These are phyloP conservation scores for Wickerhamomyces subpelliculosus DNA, from an alignment of 805 yeast species.

Conservation along the genomic window DNA sequence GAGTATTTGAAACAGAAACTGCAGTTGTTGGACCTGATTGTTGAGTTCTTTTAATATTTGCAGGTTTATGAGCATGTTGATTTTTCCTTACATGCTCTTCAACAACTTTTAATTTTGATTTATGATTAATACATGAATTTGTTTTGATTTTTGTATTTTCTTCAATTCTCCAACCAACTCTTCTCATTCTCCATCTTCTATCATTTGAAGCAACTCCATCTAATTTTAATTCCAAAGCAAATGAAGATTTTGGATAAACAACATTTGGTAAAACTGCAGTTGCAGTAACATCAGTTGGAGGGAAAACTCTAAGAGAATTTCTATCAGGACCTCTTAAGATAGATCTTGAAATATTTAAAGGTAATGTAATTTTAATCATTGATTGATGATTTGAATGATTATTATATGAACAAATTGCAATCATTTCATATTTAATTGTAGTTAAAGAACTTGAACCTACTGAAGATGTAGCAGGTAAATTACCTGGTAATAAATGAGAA, in stretches of 20 bases:
- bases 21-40: constrained; percentile 33
- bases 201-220: constrained; percentile 60
- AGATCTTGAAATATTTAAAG: constrained; percentile 70
- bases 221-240: constrained; percentile 75
- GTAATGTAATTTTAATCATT: constrained; percentile 43
- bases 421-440: constrained; percentile 63
- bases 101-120: constrained; percentile 36
- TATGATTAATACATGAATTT: constrained; percentile 52
- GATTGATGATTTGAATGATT: constrained; percentile 25
- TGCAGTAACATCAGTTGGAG: constrained; percentile 90
- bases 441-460: constrained; percentile 48
- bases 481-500: constrained; percentile 82
- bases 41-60: constrained; percentile 28
- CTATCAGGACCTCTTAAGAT: constrained; percentile 77
- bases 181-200: constrained; percentile 86
- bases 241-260: constrained; percentile 78
- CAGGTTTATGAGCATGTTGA: constrained; percentile 11
- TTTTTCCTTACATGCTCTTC: constrained; percentile 35
- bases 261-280: constrained; percentile 85
- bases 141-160: constrained; percentile 65
- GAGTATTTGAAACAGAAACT: constrained; percentile 25
- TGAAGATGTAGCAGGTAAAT: constrained; percentile 67
- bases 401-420: constrained; percentile 50
- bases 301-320: constrained; percentile 84
- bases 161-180: constrained; percentile 82